Conservation (phyloP, 257 asterid species). For the Penstemon newberryi region DNA sequence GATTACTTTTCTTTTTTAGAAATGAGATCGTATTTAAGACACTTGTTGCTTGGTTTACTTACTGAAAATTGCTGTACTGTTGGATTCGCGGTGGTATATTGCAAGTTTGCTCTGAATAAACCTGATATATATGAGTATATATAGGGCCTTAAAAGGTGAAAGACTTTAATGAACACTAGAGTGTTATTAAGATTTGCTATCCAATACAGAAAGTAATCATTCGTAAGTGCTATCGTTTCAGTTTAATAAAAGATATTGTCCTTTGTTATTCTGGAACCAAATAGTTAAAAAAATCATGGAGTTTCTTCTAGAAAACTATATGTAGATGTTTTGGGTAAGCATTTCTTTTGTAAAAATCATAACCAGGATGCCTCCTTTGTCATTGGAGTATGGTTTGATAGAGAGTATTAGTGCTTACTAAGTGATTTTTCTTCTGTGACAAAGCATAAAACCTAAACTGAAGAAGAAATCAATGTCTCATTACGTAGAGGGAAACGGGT, state of each 20-base stretch:
- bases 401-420: background rate
- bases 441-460: background rate
- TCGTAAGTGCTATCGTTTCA: background rate
- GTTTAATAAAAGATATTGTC: background rate
- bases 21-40: slow-evolving; percentile 4
- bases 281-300: background rate
- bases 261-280: background rate
- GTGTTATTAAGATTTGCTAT: background rate
- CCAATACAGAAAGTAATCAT: background rate
- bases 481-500: background rate
- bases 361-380: background rate
- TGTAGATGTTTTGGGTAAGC: background rate
- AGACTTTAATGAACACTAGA: background rate
- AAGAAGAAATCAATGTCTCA: background rate
- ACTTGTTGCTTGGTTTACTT: background rate
- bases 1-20: background rate
- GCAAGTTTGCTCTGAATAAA: slow-evolving; percentile 9
- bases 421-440: background rate
- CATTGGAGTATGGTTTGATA: background rate
- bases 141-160: background rate
- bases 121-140: background rate
- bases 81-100: background rate
- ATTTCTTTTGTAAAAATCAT: background rate
- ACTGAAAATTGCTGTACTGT: background rate
- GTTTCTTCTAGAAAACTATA: background rate